Evolutionary conservation across 2,329 filamentous ascomycete genomes (phyloP).

Genomic region (Uncinocarpus reesii): DNA sequence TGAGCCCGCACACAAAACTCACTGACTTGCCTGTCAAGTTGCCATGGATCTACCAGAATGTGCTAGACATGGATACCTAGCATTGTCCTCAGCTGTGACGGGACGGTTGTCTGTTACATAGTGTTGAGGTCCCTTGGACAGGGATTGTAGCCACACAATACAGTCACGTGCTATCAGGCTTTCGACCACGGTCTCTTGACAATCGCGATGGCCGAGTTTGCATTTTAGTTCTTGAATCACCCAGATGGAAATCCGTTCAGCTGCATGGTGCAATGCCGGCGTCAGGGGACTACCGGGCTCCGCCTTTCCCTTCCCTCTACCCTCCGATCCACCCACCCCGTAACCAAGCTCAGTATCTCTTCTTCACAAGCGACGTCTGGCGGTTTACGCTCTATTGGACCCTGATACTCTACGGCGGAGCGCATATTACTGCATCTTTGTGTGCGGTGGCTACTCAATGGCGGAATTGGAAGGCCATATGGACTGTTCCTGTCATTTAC

Average conservation of each 20-base stretch:
- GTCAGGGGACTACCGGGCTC: slow-evolving; percentile 50
- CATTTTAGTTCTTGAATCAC: too few species aligned
- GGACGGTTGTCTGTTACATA: too few species aligned
- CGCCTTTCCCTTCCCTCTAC: slow-evolving; percentile 72
- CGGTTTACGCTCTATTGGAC: slow-evolving; percentile 84
- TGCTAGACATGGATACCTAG: too few species aligned
- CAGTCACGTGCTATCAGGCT: too few species aligned
- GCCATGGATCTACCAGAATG: too few species aligned
- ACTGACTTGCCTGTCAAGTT: too few species aligned
- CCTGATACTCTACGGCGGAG: slow-evolving; percentile 62
- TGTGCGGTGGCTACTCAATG: slow-evolving; percentile 65
- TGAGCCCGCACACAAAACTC: too few species aligned
- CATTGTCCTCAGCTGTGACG: too few species aligned
- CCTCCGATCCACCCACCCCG: slow-evolving; percentile 54
- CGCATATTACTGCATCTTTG: slow-evolving; percentile 60
- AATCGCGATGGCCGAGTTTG: too few species aligned
- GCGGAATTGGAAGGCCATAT: slow-evolving; percentile 43
- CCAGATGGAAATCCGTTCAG: neutral
- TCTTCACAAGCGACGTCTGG: slow-evolving; percentile 68
- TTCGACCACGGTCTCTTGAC: too few species aligned
- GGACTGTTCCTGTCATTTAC: slow-evolving; percentile 63
- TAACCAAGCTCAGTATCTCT: slow-evolving; percentile 55
- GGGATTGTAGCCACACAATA: too few species aligned
- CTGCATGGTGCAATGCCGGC: slow-evolving; percentile 19
- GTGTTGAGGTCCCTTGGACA: too few species aligned